A percentile compares a stretch with the other conserved stretches of the same genome.
Conservation (phyloP, 768 basidiomycete species). For the Suillus cothurnatus region DNA sequence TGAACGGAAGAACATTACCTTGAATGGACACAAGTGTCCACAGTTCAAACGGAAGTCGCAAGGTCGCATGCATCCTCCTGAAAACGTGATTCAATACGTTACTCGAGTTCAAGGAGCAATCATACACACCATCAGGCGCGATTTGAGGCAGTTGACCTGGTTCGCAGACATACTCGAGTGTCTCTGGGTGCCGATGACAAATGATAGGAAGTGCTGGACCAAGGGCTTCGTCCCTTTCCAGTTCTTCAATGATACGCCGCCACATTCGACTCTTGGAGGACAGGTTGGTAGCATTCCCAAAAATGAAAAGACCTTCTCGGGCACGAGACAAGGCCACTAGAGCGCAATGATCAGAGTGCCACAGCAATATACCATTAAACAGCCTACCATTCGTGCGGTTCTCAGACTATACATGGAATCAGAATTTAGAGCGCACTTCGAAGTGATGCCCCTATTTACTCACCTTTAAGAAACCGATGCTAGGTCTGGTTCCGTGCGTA, state of each 20-base stretch:
- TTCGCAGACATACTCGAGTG: slow-evolving; percentile 40
- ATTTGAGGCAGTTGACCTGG: slow-evolving; percentile 53
- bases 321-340: slow-evolving; percentile 74
- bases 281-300: slow-evolving; percentile 66
- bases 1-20: slow-evolving; percentile 37
- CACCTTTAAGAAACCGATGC: slow-evolving; percentile 78
- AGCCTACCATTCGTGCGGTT: slow-evolving; percentile 58
- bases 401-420: slow-evolving; percentile 43
- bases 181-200: slow-evolving; percentile 58
- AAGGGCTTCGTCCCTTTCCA: slow-evolving; percentile 48
- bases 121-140: slow-evolving; percentile 56
- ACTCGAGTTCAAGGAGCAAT: background rate
- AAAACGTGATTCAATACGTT: background rate
- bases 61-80: slow-evolving; percentile 64
- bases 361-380: background rate
- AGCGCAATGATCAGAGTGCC: slow-evolving; percentile 9
- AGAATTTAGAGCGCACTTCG: background rate
- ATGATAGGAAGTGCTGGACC: slow-evolving; percentile 57
- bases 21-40: slow-evolving; percentile 66
- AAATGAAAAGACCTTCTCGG: slow-evolving; percentile 69
- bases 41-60: slow-evolving; percentile 57
- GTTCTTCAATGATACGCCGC: slow-evolving; percentile 56
- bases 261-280: slow-evolving; percentile 56
- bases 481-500: slow-evolving; percentile 27
- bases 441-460: slow-evolving; percentile 4